A percentile compares a stretch with the other conserved stretches of the same genome.
phyloP scores from a whole-genome alignment of 345 rosid species.

The Hirschfeldia incana region DNA sequence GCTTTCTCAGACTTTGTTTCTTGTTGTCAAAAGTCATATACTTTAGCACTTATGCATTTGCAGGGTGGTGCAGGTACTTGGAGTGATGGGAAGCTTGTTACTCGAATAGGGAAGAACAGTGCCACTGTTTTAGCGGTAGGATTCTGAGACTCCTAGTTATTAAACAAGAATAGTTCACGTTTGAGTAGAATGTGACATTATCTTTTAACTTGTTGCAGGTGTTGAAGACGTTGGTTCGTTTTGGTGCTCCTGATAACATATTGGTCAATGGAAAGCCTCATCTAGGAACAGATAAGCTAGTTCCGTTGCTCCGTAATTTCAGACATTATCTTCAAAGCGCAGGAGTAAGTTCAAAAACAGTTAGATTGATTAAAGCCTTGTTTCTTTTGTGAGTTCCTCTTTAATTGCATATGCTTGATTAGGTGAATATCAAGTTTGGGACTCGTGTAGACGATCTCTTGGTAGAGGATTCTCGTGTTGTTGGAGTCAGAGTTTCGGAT shows the following conservation, averaged over 20 bases:
- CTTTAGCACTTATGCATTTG: constrained; percentile 66
- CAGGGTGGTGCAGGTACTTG: constrained; percentile 99
- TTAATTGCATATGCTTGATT: constrained; percentile 23
- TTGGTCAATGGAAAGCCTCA: constrained; percentile 94
- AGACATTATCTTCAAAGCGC: constrained; percentile 70
- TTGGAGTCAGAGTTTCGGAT: constrained; percentile 71
- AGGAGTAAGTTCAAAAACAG: constrained; percentile 57
- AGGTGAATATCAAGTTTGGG: constrained; percentile 83
- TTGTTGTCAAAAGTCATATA: constrained; percentile 14
- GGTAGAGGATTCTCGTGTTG: constrained; percentile 58
- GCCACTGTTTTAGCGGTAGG: constrained; percentile 77
- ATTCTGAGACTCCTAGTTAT: constrained; percentile 8
- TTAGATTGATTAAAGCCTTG: constrained; percentile 10
- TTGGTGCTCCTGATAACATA: constrained; percentile 86
- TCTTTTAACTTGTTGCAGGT: constrained; percentile 48
- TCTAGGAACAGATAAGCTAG: constrained; percentile 85
- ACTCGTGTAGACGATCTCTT: constrained; percentile 85
- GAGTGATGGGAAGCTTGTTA: constrained; percentile 99
- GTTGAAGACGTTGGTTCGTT: constrained; percentile 84
- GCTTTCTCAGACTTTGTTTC: too few species aligned
- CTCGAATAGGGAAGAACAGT: constrained; percentile 93
- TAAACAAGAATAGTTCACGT: neutral
- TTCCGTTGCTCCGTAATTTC: constrained; percentile 83
- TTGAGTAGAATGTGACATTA: neutral
- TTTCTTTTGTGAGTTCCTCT: neutral